Conservation (phyloP, 352 stramenopile genomes). For the Phytophthora pseudosyringae region DNA sequence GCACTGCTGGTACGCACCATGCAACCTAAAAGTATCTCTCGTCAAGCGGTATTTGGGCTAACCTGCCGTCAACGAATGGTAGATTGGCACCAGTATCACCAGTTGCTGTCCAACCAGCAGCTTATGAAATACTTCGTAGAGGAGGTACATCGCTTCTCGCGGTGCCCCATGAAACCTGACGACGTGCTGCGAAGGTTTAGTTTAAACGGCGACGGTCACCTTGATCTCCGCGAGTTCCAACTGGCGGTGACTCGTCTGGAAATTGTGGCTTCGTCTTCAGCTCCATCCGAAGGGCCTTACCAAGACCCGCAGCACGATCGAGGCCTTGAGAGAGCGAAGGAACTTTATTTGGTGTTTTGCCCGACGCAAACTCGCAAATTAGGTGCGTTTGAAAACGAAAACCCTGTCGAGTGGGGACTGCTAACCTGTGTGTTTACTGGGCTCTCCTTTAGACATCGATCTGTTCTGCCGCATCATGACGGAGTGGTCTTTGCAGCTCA, state of each 20-base stretch:
- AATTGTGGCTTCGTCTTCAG: slow-evolving; percentile 39
- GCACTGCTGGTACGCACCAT: slow-evolving; percentile 51
- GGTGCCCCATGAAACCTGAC: slow-evolving; percentile 68
- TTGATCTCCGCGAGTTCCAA: slow-evolving; percentile 81
- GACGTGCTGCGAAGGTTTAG: slow-evolving; percentile 77
- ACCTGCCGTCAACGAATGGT: not conserved
- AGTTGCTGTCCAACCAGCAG: slow-evolving; percentile 59
- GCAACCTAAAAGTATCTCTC: not conserved
- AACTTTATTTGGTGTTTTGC: slow-evolving; percentile 79
- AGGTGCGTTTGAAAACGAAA: slow-evolving; percentile 25
- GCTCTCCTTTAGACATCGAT: slow-evolving; percentile 58
- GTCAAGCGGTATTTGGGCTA: not conserved
- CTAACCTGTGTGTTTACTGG: not conserved
- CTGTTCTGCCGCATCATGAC: slow-evolving; percentile 85
- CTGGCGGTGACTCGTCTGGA: slow-evolving; percentile 75
- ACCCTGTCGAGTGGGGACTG: not conserved
- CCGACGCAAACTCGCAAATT: slow-evolving; percentile 70
- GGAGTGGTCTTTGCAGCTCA: slow-evolving; percentile 73
- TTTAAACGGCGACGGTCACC: slow-evolving; percentile 75
- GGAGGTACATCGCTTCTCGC: slow-evolving; percentile 68
- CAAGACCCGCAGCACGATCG: slow-evolving; percentile 16
- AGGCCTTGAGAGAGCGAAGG: slow-evolving; percentile 41
- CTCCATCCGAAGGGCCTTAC: slow-evolving; percentile 2
- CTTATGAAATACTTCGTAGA: slow-evolving; percentile 67
- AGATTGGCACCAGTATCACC: slow-evolving; percentile 79